These are phyloP conservation scores for Aureobasidium sp. DNA, from an alignment of 2,329 filamentous ascomycete species.

Conservation along the genomic window DNA sequence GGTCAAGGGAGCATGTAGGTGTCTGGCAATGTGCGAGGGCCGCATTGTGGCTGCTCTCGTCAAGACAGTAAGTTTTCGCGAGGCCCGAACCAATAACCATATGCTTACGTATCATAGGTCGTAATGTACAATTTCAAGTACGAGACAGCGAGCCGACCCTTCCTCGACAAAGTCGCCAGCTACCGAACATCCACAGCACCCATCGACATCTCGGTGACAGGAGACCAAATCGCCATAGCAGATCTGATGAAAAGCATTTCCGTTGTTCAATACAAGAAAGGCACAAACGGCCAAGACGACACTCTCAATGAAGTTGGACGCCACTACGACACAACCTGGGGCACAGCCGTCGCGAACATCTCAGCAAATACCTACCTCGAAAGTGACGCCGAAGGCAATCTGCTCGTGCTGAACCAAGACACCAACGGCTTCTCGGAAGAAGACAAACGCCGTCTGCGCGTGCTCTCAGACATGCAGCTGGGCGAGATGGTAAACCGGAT, in stretches of 20 bases:
- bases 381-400: slow-evolving; percentile 79
- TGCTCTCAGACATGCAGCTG: slow-evolving; percentile 74
- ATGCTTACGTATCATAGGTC: slow-evolving; percentile 36
- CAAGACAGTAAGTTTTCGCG: slow-evolving; percentile 59
- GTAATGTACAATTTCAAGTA: slow-evolving; percentile 53
- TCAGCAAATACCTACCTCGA: slow-evolving; percentile 71
- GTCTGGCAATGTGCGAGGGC: slow-evolving; percentile 65
- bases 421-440: slow-evolving; percentile 63
- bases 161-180: slow-evolving; percentile 62
- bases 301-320: slow-evolving; percentile 67
- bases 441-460: slow-evolving; percentile 62
- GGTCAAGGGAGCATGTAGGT: slow-evolving; percentile 74
- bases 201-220: slow-evolving; percentile 68
- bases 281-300: slow-evolving; percentile 46
- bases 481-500: slow-evolving; percentile 94
- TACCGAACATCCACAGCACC: slow-evolving; percentile 81
- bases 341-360: slow-evolving; percentile 67
- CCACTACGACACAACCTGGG: slow-evolving; percentile 76
- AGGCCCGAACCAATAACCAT: background rate
- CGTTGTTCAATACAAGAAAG: slow-evolving; percentile 62
- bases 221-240: slow-evolving; percentile 70
- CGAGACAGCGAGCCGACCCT: slow-evolving; percentile 44
- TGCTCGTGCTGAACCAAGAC: slow-evolving; percentile 73
- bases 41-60: slow-evolving; percentile 81
- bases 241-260: slow-evolving; percentile 92